Evolutionary conservation across 2,329 filamentous ascomycete species (phyloP), one percentile per base, ranked within the genome.

Genomic region (Colletotrichum graminicola): DNA sequence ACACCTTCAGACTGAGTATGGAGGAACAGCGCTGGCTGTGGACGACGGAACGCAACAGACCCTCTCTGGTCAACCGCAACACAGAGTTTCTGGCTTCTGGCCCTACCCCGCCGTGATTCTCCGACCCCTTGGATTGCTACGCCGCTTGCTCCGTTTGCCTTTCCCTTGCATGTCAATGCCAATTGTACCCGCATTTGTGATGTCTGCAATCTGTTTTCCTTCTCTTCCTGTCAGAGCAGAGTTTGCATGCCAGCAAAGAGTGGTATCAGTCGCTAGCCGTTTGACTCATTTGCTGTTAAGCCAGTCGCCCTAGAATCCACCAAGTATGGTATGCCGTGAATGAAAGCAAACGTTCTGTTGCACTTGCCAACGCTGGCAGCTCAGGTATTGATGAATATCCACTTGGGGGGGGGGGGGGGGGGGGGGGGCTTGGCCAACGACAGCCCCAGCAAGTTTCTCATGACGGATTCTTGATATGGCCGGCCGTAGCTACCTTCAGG

Each of bases 401-500:
- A 21, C 49, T 12, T n/a, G 6, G 16, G 7, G 26, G 21, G 34
- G 36, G 26, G 21, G 34, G 36, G 26, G 6, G 16, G 7, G 26
- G 6, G 16, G 7, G 26, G 21, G 34, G 36, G 26, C 49, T 21
- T 34, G 21, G 16, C 12, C 36, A 39, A 57, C 7, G n/a, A 65
- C 10, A 32, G 12, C 49, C 10, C 29, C 23, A 41, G 5, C 34
- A 18, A 61, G 12, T 47, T 26, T 8, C 26, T 41, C 26, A 61
- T 59, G 52, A 39, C 32, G 59, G 2, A 14, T 36, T 41, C n/a
- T 64, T 66, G 29, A 57, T 67, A 66, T 98, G 96, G 0, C 96
- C 96, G 57, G 93, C 93, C 49, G 90, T 96, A 4, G 96, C 95
- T 74, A 97, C 91, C 55, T 86, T 83, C 61, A 98, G 79, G 75